Evolutionary conservation across 495 filamentous ascomycete species (phyloP), one percentile per base, ranked within the genome.

Genomic region (Aspergillus nanangensis): DNA sequence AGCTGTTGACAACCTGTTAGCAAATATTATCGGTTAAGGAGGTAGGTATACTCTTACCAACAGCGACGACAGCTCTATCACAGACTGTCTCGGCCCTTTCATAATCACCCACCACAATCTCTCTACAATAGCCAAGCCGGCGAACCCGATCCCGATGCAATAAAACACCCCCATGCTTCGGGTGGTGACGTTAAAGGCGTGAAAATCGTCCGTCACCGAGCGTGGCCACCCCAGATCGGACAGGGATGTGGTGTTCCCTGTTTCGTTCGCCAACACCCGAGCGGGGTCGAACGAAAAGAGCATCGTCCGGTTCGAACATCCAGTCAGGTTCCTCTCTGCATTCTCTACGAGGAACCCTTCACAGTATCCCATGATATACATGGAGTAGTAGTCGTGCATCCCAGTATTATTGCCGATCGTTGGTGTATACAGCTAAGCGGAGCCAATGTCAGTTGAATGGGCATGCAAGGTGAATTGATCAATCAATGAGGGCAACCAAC

Each of bases 331-430:
- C 49, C 74, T 74, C 4, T 71, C 62, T 47, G 72, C 48, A 3
- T 22, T 34, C n/a, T 47, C 23, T 9, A 17, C 57, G 57, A 69
- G 76, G 81, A 56, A 71, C 56, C 88, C 87, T 45, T 76, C 70
- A 63, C 88, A 92, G 55, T 82, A 77, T 44, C 80, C 73, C 64
- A 89, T 77, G 40, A 88, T 56, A 53, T 92, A 84, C 17, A 82
- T 55, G 32, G 80, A 81, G 64, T 92, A 92, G 66, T 84, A 94
- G 52, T 87, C 74, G n/a, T 79, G 70, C 40, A 87, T 72, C 11
- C 78, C 78, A 4, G 82, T 69, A 29, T 67, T 54, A 48, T 76
- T 71, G 38, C 72, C 64, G 32, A 68, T 53, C 45, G 75, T 65
- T 35, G 73, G 56, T 18, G 65, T 67, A 41, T 65, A 61, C 15